phyloP scores from a whole-genome alignment of 2,329 filamentous ascomycete genomes.

The Colletotrichum sp. region DNA sequence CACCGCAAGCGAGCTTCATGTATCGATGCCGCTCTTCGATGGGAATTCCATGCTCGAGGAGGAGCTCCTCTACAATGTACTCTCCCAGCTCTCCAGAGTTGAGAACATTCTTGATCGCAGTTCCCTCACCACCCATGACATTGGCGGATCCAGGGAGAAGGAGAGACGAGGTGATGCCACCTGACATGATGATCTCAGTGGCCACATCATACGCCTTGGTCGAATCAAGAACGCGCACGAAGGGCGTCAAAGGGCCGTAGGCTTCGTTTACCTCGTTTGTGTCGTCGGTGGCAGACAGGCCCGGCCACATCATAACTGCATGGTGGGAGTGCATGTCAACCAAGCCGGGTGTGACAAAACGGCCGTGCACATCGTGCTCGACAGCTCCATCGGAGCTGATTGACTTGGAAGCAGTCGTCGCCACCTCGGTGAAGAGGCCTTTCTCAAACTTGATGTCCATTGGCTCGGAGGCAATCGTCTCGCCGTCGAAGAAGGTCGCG shows the following conservation, averaged over 20 bases:
- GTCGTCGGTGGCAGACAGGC: slow-evolving; percentile 34
- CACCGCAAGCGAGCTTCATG: slow-evolving; percentile 52
- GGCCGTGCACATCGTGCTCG: slow-evolving; percentile 37
- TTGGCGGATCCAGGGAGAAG: slow-evolving; percentile 48
- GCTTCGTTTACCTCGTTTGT: slow-evolving; percentile 38
- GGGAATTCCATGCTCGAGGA: slow-evolving; percentile 43
- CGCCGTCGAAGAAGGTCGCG: slow-evolving; percentile 48
- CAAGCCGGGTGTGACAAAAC: slow-evolving; percentile 47
- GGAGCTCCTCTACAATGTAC: slow-evolving; percentile 44
- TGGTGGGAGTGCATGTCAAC: slow-evolving; percentile 53
- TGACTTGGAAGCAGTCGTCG: slow-evolving; percentile 24
- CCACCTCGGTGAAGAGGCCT: slow-evolving; percentile 37
- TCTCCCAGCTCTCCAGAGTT: slow-evolving; percentile 37
- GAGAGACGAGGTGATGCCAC: slow-evolving; percentile 51
- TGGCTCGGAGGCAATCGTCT: slow-evolving; percentile 30
- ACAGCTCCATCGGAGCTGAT: slow-evolving; percentile 10
- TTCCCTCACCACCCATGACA: slow-evolving; percentile 50
- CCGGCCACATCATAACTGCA: slow-evolving; percentile 37
- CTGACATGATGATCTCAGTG: slow-evolving; percentile 42
- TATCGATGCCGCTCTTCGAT: slow-evolving; percentile 36
- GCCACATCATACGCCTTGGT: slow-evolving; percentile 46
- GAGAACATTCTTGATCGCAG: slow-evolving; percentile 44
- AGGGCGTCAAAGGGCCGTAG: slow-evolving; percentile 40
- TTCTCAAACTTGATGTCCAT: slow-evolving; percentile 44
- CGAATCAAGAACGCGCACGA: slow-evolving; percentile 40